Evolutionary conservation across 2,329 filamentous ascomycete species (phyloP).

Genomic region (Chrysosporium queenslandicum): DNA sequence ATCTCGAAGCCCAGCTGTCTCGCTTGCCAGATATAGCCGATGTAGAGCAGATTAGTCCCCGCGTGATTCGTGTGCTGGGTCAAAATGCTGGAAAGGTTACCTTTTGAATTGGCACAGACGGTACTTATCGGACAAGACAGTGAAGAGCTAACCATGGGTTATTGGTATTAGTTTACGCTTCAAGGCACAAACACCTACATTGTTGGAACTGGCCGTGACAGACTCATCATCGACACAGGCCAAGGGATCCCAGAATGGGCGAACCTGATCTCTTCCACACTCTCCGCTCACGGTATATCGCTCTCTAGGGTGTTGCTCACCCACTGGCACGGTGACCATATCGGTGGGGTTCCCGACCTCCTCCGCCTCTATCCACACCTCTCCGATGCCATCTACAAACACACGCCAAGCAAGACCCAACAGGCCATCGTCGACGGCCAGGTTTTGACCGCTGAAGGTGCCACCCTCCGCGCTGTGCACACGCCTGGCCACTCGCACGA

Average conservation of each 20-base stretch:
- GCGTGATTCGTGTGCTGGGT: slow-evolving; percentile 38
- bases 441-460: slow-evolving; percentile 42
- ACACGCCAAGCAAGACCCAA: slow-evolving; percentile 45
- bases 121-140: too few species aligned
- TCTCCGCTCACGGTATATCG: slow-evolving; percentile 56
- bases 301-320: slow-evolving; percentile 68
- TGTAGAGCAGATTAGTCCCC: slow-evolving; percentile 35
- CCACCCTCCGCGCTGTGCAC: slow-evolving; percentile 55
- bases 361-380: slow-evolving; percentile 52
- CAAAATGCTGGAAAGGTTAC: slow-evolving; percentile 27
- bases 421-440: slow-evolving; percentile 47
- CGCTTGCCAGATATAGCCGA: slow-evolving; percentile 31
- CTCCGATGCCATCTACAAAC: slow-evolving; percentile 51
- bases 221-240: slow-evolving; percentile 81
- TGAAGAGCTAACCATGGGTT: neutral
- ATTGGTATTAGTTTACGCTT: slow-evolving; percentile 42
- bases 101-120: neutral
- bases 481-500: slow-evolving; percentile 64
- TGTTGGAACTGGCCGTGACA: slow-evolving; percentile 59
- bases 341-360: slow-evolving; percentile 63
- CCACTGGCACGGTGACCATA: slow-evolving; percentile 87
- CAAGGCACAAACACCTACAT: slow-evolving; percentile 91
- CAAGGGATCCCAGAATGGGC: slow-evolving; percentile 69
- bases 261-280: slow-evolving; percentile 50
- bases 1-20: slow-evolving; percentile 34